Evolutionary conservation across 371 early-diverging fungal genomes (phyloP).

Genomic region (Mortierella sp.): DNA sequence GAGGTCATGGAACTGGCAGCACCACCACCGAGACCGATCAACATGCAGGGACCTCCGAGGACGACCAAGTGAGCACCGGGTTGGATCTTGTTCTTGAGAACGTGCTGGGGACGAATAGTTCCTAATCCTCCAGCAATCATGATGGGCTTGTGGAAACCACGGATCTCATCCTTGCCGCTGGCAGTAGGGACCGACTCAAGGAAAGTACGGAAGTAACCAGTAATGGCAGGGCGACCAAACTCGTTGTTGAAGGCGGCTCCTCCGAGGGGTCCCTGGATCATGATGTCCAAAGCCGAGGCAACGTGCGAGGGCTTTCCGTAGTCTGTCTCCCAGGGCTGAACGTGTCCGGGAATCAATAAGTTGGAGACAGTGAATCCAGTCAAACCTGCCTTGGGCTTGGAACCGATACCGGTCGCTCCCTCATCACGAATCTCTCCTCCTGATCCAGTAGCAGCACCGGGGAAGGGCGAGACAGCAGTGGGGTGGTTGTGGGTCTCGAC

Average conservation of each 20-base stretch:
- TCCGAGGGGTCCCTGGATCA: conserved; percentile 97
- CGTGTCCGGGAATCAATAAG: conserved; percentile 88
- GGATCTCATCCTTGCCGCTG: conserved; percentile 70
- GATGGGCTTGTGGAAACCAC: conserved; percentile 98
- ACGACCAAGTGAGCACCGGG: conserved; percentile 90
- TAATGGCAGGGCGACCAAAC: conserved; percentile 95
- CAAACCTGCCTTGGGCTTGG: conserved; percentile 94
- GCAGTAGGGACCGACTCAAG: conserved; percentile 75
- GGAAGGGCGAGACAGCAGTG: conserved; percentile 97
- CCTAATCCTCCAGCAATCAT: conserved; percentile 99
- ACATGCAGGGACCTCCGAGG: conserved; percentile 96
- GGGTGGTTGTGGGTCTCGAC: conserved; percentile 99
- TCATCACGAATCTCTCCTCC: conserved; percentile 99
- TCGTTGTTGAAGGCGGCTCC: conserved; percentile 98
- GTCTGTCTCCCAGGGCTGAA: conserved; percentile 94
- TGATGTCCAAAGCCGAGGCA: conserved; percentile 93
- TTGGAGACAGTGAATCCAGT: conserved; percentile 95
- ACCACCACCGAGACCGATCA: conserved; percentile 98
- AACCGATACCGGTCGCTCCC: conserved; percentile 96
- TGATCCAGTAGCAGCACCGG: conserved; percentile 95
- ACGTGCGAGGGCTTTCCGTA: conserved; percentile 91
- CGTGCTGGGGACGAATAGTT: conserved; percentile 87
- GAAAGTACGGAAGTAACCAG: conserved; percentile 97
- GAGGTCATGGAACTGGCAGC: conserved; percentile 96
- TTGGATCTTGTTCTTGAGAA: conserved; percentile 85